phyloP scores from a whole-genome alignment of 345 rosid genomes.

The Boechera retrofracta region DNA sequence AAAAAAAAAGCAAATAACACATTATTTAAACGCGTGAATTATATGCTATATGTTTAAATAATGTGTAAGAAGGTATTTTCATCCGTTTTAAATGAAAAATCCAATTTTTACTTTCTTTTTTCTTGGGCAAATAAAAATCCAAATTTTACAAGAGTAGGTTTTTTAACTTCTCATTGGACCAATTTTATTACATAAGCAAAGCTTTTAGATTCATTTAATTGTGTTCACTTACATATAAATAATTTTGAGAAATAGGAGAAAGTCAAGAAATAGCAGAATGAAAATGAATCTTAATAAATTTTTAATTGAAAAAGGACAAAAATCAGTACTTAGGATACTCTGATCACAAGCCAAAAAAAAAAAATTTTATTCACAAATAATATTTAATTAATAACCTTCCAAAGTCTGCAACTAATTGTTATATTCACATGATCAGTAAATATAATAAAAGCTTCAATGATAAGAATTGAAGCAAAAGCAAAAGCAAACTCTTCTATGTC shows the following conservation, averaged over 20 bases:
- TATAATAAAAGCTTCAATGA: constrained; percentile 29
- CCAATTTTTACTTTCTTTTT: too few relatives aligned
- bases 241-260: not conserved
- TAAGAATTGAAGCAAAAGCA: constrained; percentile 24
- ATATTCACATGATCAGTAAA: constrained; percentile 46
- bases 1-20: too few relatives aligned
- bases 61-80: too few relatives aligned
- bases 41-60: too few relatives aligned
- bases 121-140: too few relatives aligned
- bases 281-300: not conserved
- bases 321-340: constrained; percentile 41
- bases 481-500: constrained; percentile 32
- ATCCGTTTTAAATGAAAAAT: too few relatives aligned
- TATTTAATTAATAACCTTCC: not conserved
- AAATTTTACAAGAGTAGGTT: too few relatives aligned
- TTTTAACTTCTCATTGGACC: too few relatives aligned
- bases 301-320: constrained; percentile 23
- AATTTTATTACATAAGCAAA: too few relatives aligned
- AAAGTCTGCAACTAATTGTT: constrained; percentile 36
- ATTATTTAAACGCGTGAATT: too few relatives aligned
- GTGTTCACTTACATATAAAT: too few relatives aligned
- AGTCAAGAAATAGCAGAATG: constrained; percentile 3
- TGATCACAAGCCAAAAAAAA: constrained; percentile 25
- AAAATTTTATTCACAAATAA: not conserved
- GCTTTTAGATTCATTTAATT: not conserved